These are phyloP conservation scores for Ceratobasidium sp. DNA, from an alignment of 1,284 basidiomycete species.

Conservation along the genomic window DNA sequence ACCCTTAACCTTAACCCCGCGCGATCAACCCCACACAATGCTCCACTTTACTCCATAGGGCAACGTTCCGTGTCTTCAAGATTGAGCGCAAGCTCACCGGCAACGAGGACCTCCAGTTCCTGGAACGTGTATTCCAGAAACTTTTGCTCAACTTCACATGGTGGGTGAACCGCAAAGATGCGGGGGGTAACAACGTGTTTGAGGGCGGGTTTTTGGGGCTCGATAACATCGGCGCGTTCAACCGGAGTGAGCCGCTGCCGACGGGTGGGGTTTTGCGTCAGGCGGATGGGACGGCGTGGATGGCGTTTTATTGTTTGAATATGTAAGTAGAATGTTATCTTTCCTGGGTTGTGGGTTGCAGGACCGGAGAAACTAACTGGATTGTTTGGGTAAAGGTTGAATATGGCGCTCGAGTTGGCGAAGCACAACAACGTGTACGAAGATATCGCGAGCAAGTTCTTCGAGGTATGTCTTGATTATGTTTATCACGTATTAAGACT, in stretches of 20 bases:
- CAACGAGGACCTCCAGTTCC: conserved; percentile 88
- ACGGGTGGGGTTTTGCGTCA: conserved; percentile 93
- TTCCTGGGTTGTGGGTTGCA: background rate
- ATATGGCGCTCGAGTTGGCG: conserved; percentile 95
- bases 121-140: conserved; percentile 99
- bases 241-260: conserved; percentile 94
- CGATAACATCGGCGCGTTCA: conserved; percentile 98
- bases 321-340: no score
- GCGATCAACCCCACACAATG: no score
- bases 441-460: conserved; percentile 99
- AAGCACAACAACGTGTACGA: conserved; percentile 98
- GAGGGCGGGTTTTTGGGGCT: conserved; percentile 98
- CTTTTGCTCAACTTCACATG: conserved; percentile 97
- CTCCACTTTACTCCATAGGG: conserved; percentile 66
- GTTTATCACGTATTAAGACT: background rate
- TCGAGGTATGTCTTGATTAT: conserved; percentile 84
- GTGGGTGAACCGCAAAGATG: conserved; percentile 99
- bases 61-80: conserved; percentile 97
- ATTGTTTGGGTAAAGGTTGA: conserved; percentile 73
- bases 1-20: conserved; percentile 22
- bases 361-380: conserved; percentile 1
- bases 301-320: conserved; percentile 97
- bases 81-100: conserved; percentile 96
- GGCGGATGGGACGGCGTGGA: conserved; percentile 98
- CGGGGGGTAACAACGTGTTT: conserved; percentile 94